Base-by-base conservation (phyloP, 371 early-diverging fungal species). In the Parasitella parasitica region DNA sequence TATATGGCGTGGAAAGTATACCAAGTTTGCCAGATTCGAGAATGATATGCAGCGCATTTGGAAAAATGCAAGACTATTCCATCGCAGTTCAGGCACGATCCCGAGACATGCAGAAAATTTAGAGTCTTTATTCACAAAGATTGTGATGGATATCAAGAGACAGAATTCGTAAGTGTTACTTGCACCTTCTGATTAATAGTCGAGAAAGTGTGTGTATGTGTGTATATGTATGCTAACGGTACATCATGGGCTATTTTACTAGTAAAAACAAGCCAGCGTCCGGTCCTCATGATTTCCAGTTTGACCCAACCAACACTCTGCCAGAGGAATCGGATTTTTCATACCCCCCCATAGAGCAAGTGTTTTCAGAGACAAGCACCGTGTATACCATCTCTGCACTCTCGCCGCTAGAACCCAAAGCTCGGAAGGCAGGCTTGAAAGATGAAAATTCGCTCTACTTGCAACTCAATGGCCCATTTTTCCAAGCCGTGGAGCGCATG, bases 371-470 rank as follows among this genome's bases (percentile, higher is more conserved):
- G 27, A 37, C 63, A 18, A 70, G 81, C 34, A 72, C 69, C 3
- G 73, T 81, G 2, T 81, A 81, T 64, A 63, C 73, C 16, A 76
- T 81, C 18, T 63, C 71, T 20, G 75, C 78, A 15, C 66, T 78
- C 15, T 76, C 73, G 12, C 73, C 75, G 20, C 41, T 63, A n/a
- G 81, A 81, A 41, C 64, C 65, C 15, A 72, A 76, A 27, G 71
- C 66, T n/a, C 55, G 63, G 1, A 65, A 70, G 36, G 57, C 70
- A 22, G 73, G 75, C 0, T 46, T 71, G 15, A 60, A 70, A 4
- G 34, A 73, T 54, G 73, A 75, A 64, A 71, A 76, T 28, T 41
- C 67, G 3, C 59, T 76, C 1, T 75, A 72, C 38, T 54, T 73
- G 6, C 75, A 76, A 39, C 51, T 81, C 2, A 81, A 81, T 37